Conservation (phyloP, 768 basidiomycete genomes). For the Leccinum subtestaceum region DNA sequence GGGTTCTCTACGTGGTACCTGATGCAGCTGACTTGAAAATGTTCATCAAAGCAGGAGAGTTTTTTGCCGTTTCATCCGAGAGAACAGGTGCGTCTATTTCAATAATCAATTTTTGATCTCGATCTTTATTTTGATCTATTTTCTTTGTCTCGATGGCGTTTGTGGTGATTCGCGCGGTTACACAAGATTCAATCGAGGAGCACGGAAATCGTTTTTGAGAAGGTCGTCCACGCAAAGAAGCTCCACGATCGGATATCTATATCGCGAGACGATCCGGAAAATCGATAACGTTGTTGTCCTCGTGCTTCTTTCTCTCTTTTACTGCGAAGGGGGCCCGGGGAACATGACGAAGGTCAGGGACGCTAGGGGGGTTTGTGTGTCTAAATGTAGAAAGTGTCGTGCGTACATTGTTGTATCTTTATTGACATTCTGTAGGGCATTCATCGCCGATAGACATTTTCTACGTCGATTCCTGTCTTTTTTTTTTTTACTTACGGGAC, state of each 20-base stretch:
- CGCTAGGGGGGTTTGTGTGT: no score
- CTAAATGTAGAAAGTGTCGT: not conserved
- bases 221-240: constrained; percentile 14
- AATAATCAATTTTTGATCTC: not conserved
- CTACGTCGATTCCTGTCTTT: not conserved
- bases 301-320: not conserved
- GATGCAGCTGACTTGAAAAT: constrained; percentile 9
- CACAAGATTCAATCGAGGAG: constrained; percentile 12
- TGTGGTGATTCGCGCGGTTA: not conserved
- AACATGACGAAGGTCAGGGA: not conserved
- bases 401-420: not conserved
- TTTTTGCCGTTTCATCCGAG: constrained; percentile 9
- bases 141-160: not conserved
- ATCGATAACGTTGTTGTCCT: not conserved
- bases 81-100: constrained; percentile 10
- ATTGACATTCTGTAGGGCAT: not conserved
- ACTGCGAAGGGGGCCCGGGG: not conserved
- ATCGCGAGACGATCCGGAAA: not conserved
- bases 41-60: constrained; percentile 7
- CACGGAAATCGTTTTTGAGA: constrained; percentile 22
- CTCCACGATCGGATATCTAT: constrained; percentile 7
- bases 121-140: not conserved
- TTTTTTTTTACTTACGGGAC: not conserved
- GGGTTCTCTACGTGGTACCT: not conserved
- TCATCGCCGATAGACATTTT: not conserved